phyloP scores from a whole-genome alignment of 176 grass and related monocot species.

The Eleusine indica region DNA sequence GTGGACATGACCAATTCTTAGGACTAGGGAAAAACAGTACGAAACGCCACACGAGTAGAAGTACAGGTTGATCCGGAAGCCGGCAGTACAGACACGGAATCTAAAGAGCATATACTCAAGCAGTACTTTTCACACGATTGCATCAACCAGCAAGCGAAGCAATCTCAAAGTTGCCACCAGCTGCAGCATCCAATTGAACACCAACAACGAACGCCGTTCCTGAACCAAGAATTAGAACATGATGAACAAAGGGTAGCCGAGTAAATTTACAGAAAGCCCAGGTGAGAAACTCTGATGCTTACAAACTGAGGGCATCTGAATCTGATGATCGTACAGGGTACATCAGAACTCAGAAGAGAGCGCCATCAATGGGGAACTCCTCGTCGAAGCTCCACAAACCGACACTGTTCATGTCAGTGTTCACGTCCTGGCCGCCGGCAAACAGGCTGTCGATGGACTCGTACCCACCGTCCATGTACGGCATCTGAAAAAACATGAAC shows the following conservation, averaged over 20 bases:
- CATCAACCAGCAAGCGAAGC: constrained; percentile 25
- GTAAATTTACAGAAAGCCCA: background rate
- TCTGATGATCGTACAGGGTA: background rate
- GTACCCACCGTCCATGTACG: constrained; percentile 49
- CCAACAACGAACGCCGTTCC: background rate
- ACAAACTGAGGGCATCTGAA: background rate
- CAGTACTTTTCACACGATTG: background rate
- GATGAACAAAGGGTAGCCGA: background rate
- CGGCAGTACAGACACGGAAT: constrained; percentile 21
- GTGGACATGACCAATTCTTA: constrained; percentile 27
- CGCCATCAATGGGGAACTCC: constrained; percentile 59
- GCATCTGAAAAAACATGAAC: constrained; percentile 47
- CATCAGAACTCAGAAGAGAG: constrained; percentile 38
- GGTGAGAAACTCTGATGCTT: constrained; percentile 14
- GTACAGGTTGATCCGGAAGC: constrained; percentile 28
- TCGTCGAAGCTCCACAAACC: constrained; percentile 90
- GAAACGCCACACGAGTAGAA: background rate
- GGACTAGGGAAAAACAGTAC: constrained; percentile 14
- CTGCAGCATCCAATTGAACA: background rate
- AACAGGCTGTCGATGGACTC: constrained; percentile 48
- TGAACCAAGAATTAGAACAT: constrained; percentile 9
- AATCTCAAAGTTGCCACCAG: background rate
- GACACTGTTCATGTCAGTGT: constrained; percentile 32
- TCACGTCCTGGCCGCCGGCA: constrained; percentile 39
- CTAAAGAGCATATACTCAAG: constrained; percentile 15